These are phyloP conservation scores for Dillenia suffruticosa DNA, from an alignment of 164 flowering plant genomes.

Conservation along the genomic window DNA sequence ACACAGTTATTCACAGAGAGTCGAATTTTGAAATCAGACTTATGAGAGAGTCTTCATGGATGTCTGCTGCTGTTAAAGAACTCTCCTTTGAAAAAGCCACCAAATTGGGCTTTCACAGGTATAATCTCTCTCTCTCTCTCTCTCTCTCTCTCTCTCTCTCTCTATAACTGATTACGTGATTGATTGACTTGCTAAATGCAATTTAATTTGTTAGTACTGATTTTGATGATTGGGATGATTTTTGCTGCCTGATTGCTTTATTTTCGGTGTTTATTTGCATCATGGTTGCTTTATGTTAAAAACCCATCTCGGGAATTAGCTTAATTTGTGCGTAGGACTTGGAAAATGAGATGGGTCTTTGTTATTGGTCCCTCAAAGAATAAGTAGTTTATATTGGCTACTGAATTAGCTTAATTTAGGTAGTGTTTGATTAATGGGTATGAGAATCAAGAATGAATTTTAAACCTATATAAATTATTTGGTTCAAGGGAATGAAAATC, in stretches of 20 bases:
- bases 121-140: not conserved
- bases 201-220: not conserved
- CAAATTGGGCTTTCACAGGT: conserved; percentile 59
- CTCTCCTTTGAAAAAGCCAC: conserved; percentile 60
- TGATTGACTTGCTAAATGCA: not conserved
- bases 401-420: too few species aligned
- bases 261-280: not conserved
- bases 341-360: too few species aligned
- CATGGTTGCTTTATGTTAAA: not conserved
- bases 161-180: not conserved
- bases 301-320: too few species aligned
- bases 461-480: too few species aligned
- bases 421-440: too few species aligned
- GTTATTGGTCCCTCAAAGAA: too few species aligned
- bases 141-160: not conserved
- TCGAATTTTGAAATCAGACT: conserved; percentile 62
- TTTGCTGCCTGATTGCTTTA: not conserved
- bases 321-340: too few species aligned
- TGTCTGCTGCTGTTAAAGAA: conserved; percentile 41
- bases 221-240: not conserved
- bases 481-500: too few species aligned
- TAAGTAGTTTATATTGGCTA: too few species aligned
- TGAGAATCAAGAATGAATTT: too few species aligned
- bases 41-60: conserved; percentile 51
- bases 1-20: conserved; percentile 43